A percentile compares a stretch with the other conserved stretches of the same genome.
phyloP scores from a whole-genome alignment of 768 basidiomycete genomes.

The Rhizopogon salebrosus region DNA sequence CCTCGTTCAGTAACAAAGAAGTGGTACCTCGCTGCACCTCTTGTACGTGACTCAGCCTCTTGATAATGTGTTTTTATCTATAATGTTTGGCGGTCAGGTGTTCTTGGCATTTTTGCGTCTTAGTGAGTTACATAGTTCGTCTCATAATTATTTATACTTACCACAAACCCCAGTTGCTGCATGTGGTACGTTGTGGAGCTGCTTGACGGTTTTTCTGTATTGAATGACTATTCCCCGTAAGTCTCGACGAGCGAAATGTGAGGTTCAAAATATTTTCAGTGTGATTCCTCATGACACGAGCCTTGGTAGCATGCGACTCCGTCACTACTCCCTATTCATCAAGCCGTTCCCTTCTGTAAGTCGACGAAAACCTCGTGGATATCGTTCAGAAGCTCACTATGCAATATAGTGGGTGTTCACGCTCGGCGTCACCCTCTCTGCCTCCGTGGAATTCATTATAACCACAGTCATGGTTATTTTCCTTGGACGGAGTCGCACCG shows the following conservation, averaged over 20 bases:
- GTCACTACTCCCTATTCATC: constrained; percentile 26
- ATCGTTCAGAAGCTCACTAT: not conserved
- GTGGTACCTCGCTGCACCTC: constrained; percentile 26
- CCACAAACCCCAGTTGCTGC: constrained; percentile 18
- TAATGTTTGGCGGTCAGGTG: constrained; percentile 7
- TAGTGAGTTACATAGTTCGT: constrained; percentile 12
- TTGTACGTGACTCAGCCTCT: constrained; percentile 12
- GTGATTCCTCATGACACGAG: not conserved
- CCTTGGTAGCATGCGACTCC: constrained; percentile 18
- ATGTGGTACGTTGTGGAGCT: constrained; percentile 16
- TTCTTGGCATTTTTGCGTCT: constrained; percentile 30
- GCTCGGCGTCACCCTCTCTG: constrained; percentile 24
- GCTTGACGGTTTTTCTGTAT: not conserved
- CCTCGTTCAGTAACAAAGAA: constrained; percentile 22
- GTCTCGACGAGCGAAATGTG: constrained; percentile 30
- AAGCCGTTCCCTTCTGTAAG: constrained; percentile 24
- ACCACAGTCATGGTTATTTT: constrained; percentile 26
- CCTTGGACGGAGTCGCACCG: constrained; percentile 27
- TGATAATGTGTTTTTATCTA: not conserved
- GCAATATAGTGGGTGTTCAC: constrained; percentile 27
- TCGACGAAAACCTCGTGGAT: not conserved
- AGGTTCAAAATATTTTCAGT: not conserved
- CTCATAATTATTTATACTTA: not conserved
- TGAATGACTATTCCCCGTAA: not conserved
- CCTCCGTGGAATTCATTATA: constrained; percentile 29